A percentile compares a stretch with the other conserved stretches of the same genome.
Conservation (phyloP, 2,329 filamentous ascomycete species). For the Xylaria sp. region DNA sequence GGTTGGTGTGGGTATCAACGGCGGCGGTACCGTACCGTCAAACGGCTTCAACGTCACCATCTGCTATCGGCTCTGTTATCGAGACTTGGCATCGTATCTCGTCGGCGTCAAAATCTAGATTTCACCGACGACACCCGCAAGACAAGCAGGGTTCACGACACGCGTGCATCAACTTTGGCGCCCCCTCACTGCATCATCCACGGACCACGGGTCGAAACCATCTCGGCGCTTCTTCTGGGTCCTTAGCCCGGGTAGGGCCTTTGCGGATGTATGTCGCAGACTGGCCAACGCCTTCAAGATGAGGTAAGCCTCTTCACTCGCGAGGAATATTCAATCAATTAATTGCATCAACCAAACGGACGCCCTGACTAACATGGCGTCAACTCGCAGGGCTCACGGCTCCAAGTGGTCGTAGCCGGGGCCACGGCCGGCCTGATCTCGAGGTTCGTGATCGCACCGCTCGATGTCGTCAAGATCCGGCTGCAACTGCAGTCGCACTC, state of each 20-base stretch:
- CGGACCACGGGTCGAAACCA: not conserved
- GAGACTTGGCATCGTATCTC: constrained; percentile 15
- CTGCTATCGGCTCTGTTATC: constrained; percentile 11
- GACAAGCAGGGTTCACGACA: not conserved
- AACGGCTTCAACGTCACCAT: constrained; percentile 3
- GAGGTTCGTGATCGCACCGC: constrained; percentile 91
- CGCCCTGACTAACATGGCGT: constrained; percentile 17
- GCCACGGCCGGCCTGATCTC: constrained; percentile 85
- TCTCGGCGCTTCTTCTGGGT: constrained; percentile 5
- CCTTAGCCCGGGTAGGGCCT: constrained; percentile 46
- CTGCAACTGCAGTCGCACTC: constrained; percentile 93
- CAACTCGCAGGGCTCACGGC: constrained; percentile 60
- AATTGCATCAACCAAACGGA: not conserved
- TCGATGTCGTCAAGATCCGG: constrained; percentile 98
- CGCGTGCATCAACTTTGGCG: not conserved
- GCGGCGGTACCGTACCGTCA: no score
- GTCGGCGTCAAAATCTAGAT: constrained; percentile 7
- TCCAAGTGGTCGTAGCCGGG: constrained; percentile 67
- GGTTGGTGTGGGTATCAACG: not conserved
- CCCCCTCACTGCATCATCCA: not conserved
- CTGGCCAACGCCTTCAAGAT: constrained; percentile 65
- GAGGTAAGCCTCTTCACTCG: constrained; percentile 56
- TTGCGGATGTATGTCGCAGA: constrained; percentile 58
- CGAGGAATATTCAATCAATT: not conserved
- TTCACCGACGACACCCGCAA: constrained; percentile 28